Evolutionary conservation across 805 yeast species (phyloP).

Genomic region (Vanderwaltozyma verrucispora): DNA sequence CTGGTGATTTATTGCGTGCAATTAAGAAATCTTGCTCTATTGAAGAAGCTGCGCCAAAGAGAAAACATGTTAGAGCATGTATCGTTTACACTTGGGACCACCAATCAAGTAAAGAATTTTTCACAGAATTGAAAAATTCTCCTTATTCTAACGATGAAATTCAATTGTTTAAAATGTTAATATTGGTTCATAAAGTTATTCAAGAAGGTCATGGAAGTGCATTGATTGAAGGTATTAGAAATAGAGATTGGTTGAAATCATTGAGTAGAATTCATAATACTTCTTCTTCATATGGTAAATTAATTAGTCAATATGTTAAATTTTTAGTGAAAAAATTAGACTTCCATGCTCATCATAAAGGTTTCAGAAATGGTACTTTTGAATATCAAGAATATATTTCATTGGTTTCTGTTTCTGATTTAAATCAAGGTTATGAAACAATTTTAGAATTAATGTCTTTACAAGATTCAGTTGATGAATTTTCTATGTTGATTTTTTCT

Average conservation of each 20-base stretch:
- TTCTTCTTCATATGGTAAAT: conserved; percentile 51
- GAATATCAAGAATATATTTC: conserved; percentile 94
- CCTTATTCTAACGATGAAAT: conserved; percentile 74
- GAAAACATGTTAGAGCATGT: conserved; percentile 93
- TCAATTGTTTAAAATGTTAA: conserved; percentile 76
- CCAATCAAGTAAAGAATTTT: conserved; percentile 69
- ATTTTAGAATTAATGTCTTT: conserved; percentile 74
- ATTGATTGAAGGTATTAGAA: conserved; percentile 67
- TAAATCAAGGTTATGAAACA: conserved; percentile 91
- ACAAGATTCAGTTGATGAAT: conserved; percentile 74
- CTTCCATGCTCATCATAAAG: conserved; percentile 77
- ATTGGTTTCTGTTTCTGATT: conserved; percentile 77
- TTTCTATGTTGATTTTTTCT: conserved; percentile 67
- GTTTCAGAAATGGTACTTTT: conserved; percentile 80
- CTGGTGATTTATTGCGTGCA: conserved; percentile 31
- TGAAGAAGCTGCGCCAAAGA: conserved; percentile 87
- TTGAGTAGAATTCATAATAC: conserved; percentile 45
- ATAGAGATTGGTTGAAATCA: conserved; percentile 67
- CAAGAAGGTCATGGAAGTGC: conserved; percentile 96
- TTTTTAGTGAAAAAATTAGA: conserved; percentile 62
- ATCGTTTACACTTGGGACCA: conserved; percentile 97
- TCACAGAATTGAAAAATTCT: conserved; percentile 69
- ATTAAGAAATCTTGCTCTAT: conserved; percentile 70
- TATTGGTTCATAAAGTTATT: conserved; percentile 80
- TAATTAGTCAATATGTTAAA: conserved; percentile 67